A percentile compares a stretch with the other conserved stretches of the same genome.
phyloP scores from a whole-genome alignment of 495 filamentous ascomycete genomes.

The Lepidopterella palustris region DNA sequence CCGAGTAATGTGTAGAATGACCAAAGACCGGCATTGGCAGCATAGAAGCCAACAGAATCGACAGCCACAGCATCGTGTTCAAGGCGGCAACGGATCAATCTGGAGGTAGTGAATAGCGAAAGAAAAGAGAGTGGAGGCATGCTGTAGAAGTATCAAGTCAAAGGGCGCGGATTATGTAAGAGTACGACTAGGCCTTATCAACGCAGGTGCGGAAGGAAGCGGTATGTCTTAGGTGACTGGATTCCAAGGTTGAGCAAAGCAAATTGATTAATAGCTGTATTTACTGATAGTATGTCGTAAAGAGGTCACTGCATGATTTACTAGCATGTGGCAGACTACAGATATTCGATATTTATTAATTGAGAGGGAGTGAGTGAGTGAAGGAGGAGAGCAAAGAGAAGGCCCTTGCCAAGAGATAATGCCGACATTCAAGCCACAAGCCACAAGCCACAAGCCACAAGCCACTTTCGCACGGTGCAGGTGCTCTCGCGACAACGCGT shows the following conservation, averaged over 20 bases:
- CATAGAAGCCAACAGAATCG: background rate
- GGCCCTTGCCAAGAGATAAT: too few species aligned
- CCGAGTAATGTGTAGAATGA: slow-evolving; percentile 18
- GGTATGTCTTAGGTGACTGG: background rate
- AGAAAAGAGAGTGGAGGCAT: background rate
- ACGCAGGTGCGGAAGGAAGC: background rate
- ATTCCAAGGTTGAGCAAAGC: background rate
- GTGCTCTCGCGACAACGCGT: slow-evolving; percentile 5
- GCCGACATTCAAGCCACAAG: background rate
- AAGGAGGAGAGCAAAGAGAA: too few species aligned
- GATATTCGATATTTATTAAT: too few species aligned
- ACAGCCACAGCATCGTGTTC: background rate
- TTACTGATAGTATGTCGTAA: too few species aligned
- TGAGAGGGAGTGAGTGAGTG: too few species aligned
- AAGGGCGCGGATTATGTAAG: slow-evolving; percentile 29
- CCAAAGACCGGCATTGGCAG: slow-evolving; percentile 1
- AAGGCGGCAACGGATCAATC: background rate
- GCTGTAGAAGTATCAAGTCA: background rate
- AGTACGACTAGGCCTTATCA: slow-evolving; percentile 2
- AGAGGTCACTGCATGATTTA: too few species aligned
- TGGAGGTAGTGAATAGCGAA: background rate
- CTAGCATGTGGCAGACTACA: too few species aligned
- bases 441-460: background rate
- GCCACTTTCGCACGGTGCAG: background rate
- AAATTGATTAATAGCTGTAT: too few species aligned